phyloP scores from a whole-genome alignment of 306 rosid genomes.

The Clitoria ternatea region DNA sequence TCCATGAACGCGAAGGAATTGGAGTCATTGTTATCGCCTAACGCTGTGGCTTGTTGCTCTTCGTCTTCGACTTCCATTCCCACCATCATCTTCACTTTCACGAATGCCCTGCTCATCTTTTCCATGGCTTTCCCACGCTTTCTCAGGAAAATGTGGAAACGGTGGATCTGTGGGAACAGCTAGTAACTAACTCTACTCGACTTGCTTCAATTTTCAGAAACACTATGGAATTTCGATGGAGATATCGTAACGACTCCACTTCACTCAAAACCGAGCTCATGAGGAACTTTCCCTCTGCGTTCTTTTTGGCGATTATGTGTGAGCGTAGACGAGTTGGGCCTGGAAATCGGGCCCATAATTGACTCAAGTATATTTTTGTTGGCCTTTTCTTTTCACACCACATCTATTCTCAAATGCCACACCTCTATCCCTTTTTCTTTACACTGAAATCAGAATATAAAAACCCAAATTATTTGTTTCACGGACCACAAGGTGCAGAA shows the following conservation, averaged over 20 bases:
- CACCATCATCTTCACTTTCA: slow-evolving; percentile 78
- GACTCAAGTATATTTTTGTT: too few species aligned
- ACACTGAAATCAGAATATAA: too few species aligned
- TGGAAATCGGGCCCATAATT: neutral
- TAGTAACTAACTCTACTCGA: neutral
- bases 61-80: slow-evolving; percentile 78
- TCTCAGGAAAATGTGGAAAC: slow-evolving; percentile 26
- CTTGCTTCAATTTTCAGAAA: slow-evolving; percentile 29
- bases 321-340: neutral
- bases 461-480: too few species aligned
- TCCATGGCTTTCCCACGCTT: slow-evolving; percentile 51
- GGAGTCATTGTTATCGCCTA: slow-evolving; percentile 20
- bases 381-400: too few species aligned
- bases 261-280: slow-evolving; percentile 8
- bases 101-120: slow-evolving; percentile 70
- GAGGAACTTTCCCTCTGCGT: neutral
- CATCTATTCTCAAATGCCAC: too few species aligned
- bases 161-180: slow-evolving; percentile 27
- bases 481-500: too few species aligned
- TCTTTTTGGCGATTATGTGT: neutral
- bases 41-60: slow-evolving; percentile 40
- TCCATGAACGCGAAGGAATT: slow-evolving; percentile 61
- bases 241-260: slow-evolving; percentile 21
- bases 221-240: neutral
- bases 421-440: too few species aligned